These are phyloP conservation scores for Alisma plantagoaquatica DNA, from an alignment of 106 monocot genomes.

Conservation along the genomic window DNA sequence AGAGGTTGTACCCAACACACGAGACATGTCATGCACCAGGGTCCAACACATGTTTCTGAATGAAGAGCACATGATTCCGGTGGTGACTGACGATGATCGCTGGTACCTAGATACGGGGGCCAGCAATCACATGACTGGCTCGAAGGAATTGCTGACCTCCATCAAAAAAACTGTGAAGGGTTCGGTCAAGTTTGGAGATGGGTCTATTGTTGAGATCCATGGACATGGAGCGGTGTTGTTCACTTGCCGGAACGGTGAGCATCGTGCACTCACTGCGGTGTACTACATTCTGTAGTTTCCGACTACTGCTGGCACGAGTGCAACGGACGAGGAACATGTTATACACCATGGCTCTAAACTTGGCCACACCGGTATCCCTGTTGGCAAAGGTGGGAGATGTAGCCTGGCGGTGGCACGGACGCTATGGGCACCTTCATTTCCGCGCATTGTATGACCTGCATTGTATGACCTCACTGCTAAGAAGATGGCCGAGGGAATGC, in stretches of 20 bases:
- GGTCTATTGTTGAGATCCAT: no score
- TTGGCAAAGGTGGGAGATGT: no score
- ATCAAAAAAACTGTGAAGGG: not conserved
- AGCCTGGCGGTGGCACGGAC: no score
- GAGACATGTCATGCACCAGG: not conserved
- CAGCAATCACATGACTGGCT: no score
- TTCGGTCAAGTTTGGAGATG: not conserved
- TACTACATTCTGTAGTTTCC: not conserved
- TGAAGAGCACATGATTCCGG: not conserved
- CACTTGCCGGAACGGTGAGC: slow-evolving; percentile 2
- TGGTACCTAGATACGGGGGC: no score
- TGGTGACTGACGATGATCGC: not conserved
- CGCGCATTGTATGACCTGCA: no score
- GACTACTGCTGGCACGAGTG: not conserved
- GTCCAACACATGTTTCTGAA: not conserved
- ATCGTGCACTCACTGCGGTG: not conserved
- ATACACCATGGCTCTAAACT: not conserved
- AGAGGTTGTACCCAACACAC: not conserved
- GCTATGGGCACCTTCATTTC: no score
- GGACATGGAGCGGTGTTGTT: slow-evolving; percentile 2
- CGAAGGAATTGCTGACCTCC: not conserved
- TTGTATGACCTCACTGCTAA: no score
- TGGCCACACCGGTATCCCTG: not conserved
- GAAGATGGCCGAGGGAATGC: no score
- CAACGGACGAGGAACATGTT: not conserved